A percentile compares a stretch with the other conserved stretches of the same genome.
These are phyloP conservation scores for Capsella bursapastoris DNA, from an alignment of 345 rosid genomes.

Conservation along the genomic window DNA sequence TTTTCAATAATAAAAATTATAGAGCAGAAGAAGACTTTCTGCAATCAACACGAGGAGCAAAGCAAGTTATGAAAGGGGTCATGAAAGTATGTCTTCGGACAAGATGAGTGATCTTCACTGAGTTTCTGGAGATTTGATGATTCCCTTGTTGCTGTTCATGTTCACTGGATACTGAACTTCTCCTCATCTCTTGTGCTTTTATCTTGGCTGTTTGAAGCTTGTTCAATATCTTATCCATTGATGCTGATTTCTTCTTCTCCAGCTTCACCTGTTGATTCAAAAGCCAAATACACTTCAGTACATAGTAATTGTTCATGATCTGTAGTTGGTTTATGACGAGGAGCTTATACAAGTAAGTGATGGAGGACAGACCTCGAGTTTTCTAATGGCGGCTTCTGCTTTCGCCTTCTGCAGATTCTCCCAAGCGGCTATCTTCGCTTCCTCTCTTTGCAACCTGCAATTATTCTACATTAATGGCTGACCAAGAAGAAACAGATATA, in stretches of 20 bases:
- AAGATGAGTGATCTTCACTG: constrained; percentile 47
- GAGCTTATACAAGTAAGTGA: neutral
- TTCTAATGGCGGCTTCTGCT: constrained; percentile 94
- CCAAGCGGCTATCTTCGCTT: constrained; percentile 94
- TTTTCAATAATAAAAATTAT: neutral
- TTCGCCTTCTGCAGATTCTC: constrained; percentile 94
- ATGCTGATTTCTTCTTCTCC: constrained; percentile 86
- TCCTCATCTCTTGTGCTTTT: constrained; percentile 80
- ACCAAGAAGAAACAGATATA: constrained; percentile 11
- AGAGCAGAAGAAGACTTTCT: constrained; percentile 44
- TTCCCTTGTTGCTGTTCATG: constrained; percentile 34
- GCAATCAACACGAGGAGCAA: constrained; percentile 52
- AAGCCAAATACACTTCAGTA: neutral
- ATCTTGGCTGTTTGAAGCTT: constrained; percentile 68
- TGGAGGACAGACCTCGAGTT: constrained; percentile 71
- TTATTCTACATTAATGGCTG: neutral
- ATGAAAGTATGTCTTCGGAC: constrained; percentile 47
- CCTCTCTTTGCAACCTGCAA: constrained; percentile 80
- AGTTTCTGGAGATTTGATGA: constrained; percentile 46
- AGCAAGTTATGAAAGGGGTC: constrained; percentile 59
- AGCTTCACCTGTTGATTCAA: constrained; percentile 65
- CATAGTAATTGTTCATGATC: neutral
- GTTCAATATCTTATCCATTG: constrained; percentile 80
- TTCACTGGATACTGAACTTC: constrained; percentile 47
- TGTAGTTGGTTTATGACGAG: neutral